Evolutionary conservation across 164 flowering plant genomes (phyloP).

Genomic region (Liriodendron chinense): DNA sequence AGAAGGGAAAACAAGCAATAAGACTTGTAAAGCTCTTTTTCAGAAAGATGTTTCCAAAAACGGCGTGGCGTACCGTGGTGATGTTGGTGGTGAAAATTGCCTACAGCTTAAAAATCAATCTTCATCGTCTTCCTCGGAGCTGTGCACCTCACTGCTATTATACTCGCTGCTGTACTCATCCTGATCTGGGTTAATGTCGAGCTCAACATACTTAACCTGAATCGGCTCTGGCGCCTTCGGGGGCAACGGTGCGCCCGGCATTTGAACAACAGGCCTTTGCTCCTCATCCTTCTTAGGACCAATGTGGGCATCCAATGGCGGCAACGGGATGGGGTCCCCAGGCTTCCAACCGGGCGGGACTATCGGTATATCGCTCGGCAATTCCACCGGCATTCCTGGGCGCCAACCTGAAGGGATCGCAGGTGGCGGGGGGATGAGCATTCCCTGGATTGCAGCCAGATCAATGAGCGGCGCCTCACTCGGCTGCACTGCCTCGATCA

Average conservation of each 20-base stretch:
- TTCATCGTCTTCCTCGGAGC: slow-evolving; percentile 69
- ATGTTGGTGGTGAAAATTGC: neutral
- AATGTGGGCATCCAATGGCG: slow-evolving; percentile 55
- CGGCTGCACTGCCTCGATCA: slow-evolving; percentile 51
- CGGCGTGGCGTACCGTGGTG: too few relatives aligned
- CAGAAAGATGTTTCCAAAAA: too few relatives aligned
- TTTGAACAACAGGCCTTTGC: slow-evolving; percentile 41
- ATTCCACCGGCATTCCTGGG: slow-evolving; percentile 90
- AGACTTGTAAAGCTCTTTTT: too few relatives aligned
- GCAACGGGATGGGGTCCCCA: slow-evolving; percentile 77
- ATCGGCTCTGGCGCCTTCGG: slow-evolving; percentile 55
- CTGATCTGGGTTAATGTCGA: slow-evolving; percentile 67
- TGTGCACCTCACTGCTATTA: slow-evolving; percentile 64
- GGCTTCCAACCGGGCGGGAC: slow-evolving; percentile 93
- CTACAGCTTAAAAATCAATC: slow-evolving; percentile 33
- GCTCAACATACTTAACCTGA: slow-evolving; percentile 69
- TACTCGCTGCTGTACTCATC: slow-evolving; percentile 84
- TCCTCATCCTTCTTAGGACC: slow-evolving; percentile 39
- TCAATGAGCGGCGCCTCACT: slow-evolving; percentile 28
- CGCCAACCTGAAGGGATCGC: slow-evolving; percentile 86
- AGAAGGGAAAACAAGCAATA: too few relatives aligned
- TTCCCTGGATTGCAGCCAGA: slow-evolving; percentile 40
- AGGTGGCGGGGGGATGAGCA: slow-evolving; percentile 52
- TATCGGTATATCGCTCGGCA: slow-evolving; percentile 63
- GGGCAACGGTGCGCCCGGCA: slow-evolving; percentile 14